These are phyloP conservation scores for Aspergillus cristatus DNA, from an alignment of 495 filamentous ascomycete genomes.

Conservation along the genomic window DNA sequence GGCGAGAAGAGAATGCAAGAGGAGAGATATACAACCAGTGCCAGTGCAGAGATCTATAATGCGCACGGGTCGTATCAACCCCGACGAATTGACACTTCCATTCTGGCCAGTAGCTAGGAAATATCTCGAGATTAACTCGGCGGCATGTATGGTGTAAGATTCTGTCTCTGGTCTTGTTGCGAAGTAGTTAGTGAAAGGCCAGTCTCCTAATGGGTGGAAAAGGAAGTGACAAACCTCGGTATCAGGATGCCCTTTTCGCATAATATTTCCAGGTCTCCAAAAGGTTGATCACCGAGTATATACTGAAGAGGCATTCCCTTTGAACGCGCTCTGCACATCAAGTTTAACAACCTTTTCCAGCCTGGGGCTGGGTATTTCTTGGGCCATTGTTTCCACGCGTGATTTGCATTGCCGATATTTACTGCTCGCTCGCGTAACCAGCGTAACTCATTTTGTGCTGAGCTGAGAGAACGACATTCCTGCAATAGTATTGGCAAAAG, in stretches of 20 bases:
- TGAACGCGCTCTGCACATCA: conserved; percentile 49
- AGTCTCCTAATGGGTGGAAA: neutral
- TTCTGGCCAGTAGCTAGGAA: neutral
- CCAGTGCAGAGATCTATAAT: conserved; percentile 86
- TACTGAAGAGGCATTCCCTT: conserved; percentile 77
- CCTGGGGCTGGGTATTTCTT: conserved; percentile 1
- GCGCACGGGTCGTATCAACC: conserved; percentile 24
- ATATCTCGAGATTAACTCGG: conserved; percentile 29
- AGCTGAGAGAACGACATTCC: conserved; percentile 55
- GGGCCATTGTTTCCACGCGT: neutral
- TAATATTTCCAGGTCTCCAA: conserved; percentile 72
- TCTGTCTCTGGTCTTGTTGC: conserved; percentile 59
- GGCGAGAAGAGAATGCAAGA: conserved; percentile 50
- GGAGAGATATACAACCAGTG: conserved; percentile 80
- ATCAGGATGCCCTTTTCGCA: conserved; percentile 74
- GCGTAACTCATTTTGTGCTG: conserved; percentile 69
- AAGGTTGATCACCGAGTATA: conserved; percentile 79
- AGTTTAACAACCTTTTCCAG: conserved; percentile 28
- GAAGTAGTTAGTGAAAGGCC: conserved; percentile 2
- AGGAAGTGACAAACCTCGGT: conserved; percentile 47
- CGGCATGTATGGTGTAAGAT: conserved; percentile 51
- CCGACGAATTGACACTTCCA: neutral
- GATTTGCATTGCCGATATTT: conserved; percentile 3
- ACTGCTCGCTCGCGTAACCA: conserved; percentile 66
- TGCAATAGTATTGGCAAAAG: conserved; percentile 60